Conservation (phyloP, 148 eudicot species). For the Chenopodium suecicum region DNA sequence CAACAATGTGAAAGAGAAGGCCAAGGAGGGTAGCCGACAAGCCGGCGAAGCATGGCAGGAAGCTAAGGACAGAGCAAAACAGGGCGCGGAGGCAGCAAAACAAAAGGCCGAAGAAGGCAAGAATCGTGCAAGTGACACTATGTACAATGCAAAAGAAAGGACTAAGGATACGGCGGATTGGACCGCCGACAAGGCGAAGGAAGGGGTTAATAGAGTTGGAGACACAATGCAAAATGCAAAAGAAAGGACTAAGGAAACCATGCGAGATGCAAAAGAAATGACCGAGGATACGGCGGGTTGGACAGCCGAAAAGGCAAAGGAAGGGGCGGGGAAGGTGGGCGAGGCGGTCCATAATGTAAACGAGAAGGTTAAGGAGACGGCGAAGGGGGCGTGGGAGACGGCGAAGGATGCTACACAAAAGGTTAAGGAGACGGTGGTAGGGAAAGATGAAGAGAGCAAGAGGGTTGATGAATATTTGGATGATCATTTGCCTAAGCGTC, state of each 20-base stretch:
- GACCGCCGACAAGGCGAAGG: conserved; percentile 24
- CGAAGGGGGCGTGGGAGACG: conserved; percentile 26
- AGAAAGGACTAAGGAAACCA: conserved; percentile 22
- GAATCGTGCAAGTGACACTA: conserved; percentile 13
- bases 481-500: conserved; percentile 44
- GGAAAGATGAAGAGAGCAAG: conserved; percentile 45
- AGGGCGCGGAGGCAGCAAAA: conserved; percentile 18
- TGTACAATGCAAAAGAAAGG: conserved; percentile 13
- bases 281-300: conserved; percentile 28
- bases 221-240: conserved; percentile 27
- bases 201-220: conserved; percentile 7
- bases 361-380: conserved; percentile 38
- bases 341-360: conserved; percentile 22
- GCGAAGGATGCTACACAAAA: conserved; percentile 56
- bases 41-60: conserved; percentile 27
- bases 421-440: conserved; percentile 76
- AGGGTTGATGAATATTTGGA: conserved; percentile 41
- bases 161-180: conserved; percentile 7
- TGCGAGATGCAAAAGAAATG: conserved; percentile 20
- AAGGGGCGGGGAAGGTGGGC: conserved; percentile 24
- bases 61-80: conserved; percentile 21
- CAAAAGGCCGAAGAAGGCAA: conserved; percentile 22
- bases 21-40: conserved; percentile 18
- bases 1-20: conserved; percentile 24
- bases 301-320: conserved; percentile 22